Base-by-base conservation (phyloP, 2,329 filamentous ascomycete genomes). In the Daldinia eschscholtzii region DNA sequence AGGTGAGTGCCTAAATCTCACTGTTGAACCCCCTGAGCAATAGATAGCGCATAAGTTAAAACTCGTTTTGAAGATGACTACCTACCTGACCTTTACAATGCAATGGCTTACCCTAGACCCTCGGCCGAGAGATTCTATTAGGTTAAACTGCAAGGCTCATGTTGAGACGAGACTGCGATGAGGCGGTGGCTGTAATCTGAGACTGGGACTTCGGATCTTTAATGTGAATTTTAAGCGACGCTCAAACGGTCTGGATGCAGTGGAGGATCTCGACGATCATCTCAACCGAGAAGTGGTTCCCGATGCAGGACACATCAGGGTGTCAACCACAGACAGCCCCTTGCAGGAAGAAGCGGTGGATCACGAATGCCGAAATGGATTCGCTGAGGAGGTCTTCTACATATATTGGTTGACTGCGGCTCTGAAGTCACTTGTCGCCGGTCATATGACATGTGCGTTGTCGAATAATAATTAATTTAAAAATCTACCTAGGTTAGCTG, bases 311-410 rank as follows among this genome's bases (percentile, higher is more conserved):
- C 65, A 56, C 64, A 70, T 64, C 59, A 59, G 44, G 37, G 48
- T 60, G 48, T 56, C 56, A 55, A 56, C 44, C 64, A 44, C 28
- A 46, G 28, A 35, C 42, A 53, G 41, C 69, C 69, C 69, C 69
- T 71, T 71, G 69, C 63, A 71, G 69, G 69, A 67, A 64, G 33
- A 66, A 39, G 66, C 66, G 66, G 63, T 64, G 65, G 66, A 69
- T 69, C 66, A 64, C 50, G 59, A 64, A 42, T 60, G 39, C 53
- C 56, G 7, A 60, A 64, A 50, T 20, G 33, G 50, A 50, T 65
- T 65, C 65, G 58, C 65, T 65, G 55, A 23, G 33, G 53, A 23
- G 50, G 33, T 56, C 10, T 56, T 35, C 12, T 39, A 39, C 9
- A 5, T 28, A n/a, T 3, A 46, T 12, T 2, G 26, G 26, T 61